Evolutionary conservation across 208 protist species (phyloP).

Genomic region (Leishmania mexicana): DNA sequence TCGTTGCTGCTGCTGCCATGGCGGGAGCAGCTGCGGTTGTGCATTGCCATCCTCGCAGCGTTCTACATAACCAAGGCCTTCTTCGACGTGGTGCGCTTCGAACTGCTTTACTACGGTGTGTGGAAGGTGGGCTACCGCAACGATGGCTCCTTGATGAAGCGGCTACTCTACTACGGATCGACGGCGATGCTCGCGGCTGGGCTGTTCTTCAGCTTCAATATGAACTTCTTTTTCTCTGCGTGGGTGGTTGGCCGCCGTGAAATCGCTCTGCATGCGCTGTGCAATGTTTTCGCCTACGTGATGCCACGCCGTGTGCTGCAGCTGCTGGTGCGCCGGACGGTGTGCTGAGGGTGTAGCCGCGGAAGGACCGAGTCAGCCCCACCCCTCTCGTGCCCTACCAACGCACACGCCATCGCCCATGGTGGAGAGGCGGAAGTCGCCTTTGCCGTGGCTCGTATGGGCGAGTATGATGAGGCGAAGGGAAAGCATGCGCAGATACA

Average conservation of each 20-base stretch:
- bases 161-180: conserved; percentile 39
- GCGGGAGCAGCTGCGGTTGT: conserved; percentile 35
- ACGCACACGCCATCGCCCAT: neutral
- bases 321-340: neutral
- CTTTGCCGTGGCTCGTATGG: neutral
- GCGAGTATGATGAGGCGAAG: neutral
- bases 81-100: conserved; percentile 37
- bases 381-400: neutral
- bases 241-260: conserved; percentile 31
- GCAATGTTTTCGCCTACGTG: conserved; percentile 11
- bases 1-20: conserved; percentile 29
- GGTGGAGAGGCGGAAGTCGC: neutral
- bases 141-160: conserved; percentile 21
- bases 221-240: conserved; percentile 31
- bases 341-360: neutral
- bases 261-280: conserved; percentile 30
- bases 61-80: conserved; percentile 32
- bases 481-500: neutral
- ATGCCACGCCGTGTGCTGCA: conserved; percentile 22
- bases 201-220: conserved; percentile 24
- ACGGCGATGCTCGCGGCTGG: conserved; percentile 29
- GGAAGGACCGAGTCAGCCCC: neutral
- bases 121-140: conserved; percentile 41
- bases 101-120: conserved; percentile 43
- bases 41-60: conserved; percentile 24